Conservation (phyloP, 352 stramenopile genomes). For the Pythium rhizo-oryzae region DNA sequence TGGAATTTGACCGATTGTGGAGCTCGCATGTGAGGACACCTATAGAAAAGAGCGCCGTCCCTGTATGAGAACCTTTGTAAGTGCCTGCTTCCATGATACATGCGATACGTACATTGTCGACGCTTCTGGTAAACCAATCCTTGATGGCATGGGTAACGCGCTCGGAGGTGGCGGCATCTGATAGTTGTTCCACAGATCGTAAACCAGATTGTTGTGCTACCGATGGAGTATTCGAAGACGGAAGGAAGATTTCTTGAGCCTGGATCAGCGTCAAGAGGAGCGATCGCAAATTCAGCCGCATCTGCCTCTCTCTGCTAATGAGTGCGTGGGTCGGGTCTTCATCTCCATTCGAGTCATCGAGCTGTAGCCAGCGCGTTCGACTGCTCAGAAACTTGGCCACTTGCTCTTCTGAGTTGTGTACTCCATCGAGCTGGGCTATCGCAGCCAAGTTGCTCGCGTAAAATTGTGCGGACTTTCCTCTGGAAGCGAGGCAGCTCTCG, state of each 20-base stretch:
- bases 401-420: conserved; percentile 35
- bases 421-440: conserved; percentile 41
- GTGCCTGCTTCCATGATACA: not conserved
- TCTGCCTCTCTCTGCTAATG: conserved; percentile 31
- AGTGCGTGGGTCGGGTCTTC: conserved; percentile 13
- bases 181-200: not conserved
- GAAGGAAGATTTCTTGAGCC: conserved; percentile 58
- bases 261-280: conserved; percentile 60
- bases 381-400: conserved; percentile 52
- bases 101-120: conserved; percentile 16
- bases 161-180: not conserved
- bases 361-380: conserved; percentile 57
- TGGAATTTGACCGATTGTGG: conserved; percentile 56
- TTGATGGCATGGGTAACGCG: not conserved
- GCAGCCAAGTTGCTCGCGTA: conserved; percentile 71
- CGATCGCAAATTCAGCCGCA: conserved; percentile 65
- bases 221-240: not conserved
- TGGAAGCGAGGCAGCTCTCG: conserved; percentile 49
- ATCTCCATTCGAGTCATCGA: conserved; percentile 15
- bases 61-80: too few relatives aligned
- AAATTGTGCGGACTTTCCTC: conserved; percentile 56
- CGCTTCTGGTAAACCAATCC: conserved; percentile 13
- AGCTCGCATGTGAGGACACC: conserved; percentile 42
- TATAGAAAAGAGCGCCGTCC: conserved; percentile 17
- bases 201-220: conserved; percentile 2